These are phyloP conservation scores for Infundibulicybe gibba DNA, from an alignment of 768 basidiomycete genomes.

Conservation along the genomic window DNA sequence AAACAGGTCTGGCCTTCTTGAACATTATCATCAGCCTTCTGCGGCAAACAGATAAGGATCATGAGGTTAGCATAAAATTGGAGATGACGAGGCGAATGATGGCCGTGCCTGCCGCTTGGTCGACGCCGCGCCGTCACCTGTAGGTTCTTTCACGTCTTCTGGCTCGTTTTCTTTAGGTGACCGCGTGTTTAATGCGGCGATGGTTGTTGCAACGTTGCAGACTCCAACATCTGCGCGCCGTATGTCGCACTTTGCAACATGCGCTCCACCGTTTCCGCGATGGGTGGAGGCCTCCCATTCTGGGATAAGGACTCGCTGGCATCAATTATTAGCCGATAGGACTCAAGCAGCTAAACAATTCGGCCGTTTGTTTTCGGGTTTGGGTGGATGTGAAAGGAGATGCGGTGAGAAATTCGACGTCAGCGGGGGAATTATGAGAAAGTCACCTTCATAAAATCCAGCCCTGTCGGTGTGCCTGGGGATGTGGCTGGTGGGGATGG, in stretches of 20 bases:
- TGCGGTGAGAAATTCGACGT: background rate
- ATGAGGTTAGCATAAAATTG: background rate
- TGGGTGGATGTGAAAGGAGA: background rate
- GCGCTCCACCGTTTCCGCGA: slow-evolving; percentile 31
- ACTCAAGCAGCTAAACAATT: slow-evolving; percentile 5
- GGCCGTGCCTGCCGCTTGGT: slow-evolving; percentile 13
- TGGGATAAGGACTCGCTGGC: slow-evolving; percentile 13
- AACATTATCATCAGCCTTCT: slow-evolving; percentile 12
- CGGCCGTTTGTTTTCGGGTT: background rate
- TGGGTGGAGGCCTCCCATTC: background rate
- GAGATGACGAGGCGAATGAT: background rate
- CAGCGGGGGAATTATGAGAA: no score
- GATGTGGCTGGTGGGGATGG: slow-evolving; percentile 2
- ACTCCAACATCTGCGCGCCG: slow-evolving; percentile 44
- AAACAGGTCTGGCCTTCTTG: slow-evolving; percentile 73
- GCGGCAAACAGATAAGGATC: no score
- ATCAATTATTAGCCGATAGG: slow-evolving; percentile 22
- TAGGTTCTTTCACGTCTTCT: slow-evolving; percentile 2
- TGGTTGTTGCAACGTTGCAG: slow-evolving; percentile 17
- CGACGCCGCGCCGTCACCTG: slow-evolving; percentile 5
- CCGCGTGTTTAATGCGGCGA: slow-evolving; percentile 3
- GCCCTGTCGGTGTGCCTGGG: slow-evolving; percentile 6
- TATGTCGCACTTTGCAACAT: slow-evolving; percentile 41
- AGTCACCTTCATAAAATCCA: slow-evolving; percentile 9
- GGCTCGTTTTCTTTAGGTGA: slow-evolving; percentile 8